Conservation (phyloP, 495 filamentous ascomycete genomes). For the Jackrogersella multiformis region DNA sequence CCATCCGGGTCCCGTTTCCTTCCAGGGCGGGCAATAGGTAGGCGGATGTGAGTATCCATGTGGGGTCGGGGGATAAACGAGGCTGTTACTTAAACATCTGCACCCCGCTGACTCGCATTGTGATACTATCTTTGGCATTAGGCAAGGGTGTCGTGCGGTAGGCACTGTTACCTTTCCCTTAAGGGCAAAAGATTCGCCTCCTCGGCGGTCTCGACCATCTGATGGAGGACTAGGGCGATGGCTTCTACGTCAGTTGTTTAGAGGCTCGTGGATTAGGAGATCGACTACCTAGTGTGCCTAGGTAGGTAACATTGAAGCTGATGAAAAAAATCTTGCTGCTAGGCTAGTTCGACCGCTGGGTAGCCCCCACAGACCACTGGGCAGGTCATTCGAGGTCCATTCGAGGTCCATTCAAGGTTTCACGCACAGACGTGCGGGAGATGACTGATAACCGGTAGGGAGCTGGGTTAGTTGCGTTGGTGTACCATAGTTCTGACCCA, state of each 20-base stretch:
- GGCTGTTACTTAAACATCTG: slow-evolving; percentile 3
- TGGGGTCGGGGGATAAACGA: neutral
- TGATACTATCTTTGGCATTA: neutral
- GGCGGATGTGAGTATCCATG: slow-evolving; percentile 1
- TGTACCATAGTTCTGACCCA: slow-evolving; percentile 4
- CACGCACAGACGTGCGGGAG: slow-evolving; percentile 36
- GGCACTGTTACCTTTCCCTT: neutral
- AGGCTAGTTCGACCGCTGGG: neutral
- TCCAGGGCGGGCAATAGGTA: too few relatives aligned
- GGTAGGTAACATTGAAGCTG: neutral
- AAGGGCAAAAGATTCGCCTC: neutral
- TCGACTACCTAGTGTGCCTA: neutral
- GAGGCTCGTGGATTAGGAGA: neutral
- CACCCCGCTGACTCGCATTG: neutral
- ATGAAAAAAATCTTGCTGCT: too few relatives aligned
- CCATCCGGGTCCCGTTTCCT: slow-evolving; percentile 12
- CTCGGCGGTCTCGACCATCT: neutral
- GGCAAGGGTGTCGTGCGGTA: neutral
- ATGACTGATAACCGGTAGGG: slow-evolving; percentile 18
- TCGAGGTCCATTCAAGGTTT: slow-evolving; percentile 15
- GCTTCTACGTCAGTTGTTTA: too few relatives aligned
- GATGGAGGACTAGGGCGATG: neutral
- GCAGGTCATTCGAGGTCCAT: neutral
- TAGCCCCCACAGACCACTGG: slow-evolving; percentile 6
- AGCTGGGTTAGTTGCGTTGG: neutral